A percentile compares a stretch with the other conserved stretches of the same genome.
phyloP scores from a whole-genome alignment of 805 yeast species.

The Debaryomyces tyrocola region DNA sequence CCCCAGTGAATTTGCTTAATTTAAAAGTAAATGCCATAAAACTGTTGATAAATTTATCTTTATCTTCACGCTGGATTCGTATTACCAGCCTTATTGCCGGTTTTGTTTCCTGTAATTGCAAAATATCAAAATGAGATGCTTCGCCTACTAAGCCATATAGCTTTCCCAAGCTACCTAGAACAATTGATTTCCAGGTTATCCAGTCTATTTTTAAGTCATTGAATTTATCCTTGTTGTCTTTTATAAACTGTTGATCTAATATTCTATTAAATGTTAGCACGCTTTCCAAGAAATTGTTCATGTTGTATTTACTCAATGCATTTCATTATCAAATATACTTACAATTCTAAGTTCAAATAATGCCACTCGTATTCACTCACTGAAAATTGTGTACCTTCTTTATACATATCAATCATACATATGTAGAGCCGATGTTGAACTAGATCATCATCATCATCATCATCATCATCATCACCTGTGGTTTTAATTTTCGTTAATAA shows the following conservation, averaged over 20 bases:
- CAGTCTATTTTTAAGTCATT: slow-evolving; percentile 21
- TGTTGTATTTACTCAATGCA: slow-evolving; percentile 3
- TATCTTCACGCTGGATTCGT: slow-evolving; percentile 30
- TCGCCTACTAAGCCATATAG: slow-evolving; percentile 37
- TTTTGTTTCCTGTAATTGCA: slow-evolving; percentile 13
- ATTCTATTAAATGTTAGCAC: slow-evolving; percentile 10
- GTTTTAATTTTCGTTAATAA: too few species aligned
- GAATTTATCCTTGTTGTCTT: slow-evolving; percentile 10
- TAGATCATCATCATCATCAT: too few species aligned
- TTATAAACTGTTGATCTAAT: slow-evolving; percentile 15
- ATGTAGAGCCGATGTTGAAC: background rate
- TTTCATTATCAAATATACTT: slow-evolving; percentile 9
- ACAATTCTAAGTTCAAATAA: slow-evolving; percentile 23
- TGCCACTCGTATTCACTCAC: slow-evolving; percentile 17
- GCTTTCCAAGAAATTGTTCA: background rate
- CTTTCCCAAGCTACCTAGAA: slow-evolving; percentile 21
- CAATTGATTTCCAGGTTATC: slow-evolving; percentile 32
- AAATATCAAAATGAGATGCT: slow-evolving; percentile 28
- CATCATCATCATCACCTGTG: too few species aligned
- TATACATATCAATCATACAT: background rate
- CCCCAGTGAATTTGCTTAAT: slow-evolving; percentile 24
- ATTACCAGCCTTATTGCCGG: slow-evolving; percentile 18
- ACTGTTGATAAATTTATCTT: slow-evolving; percentile 28
- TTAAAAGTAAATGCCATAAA: slow-evolving; percentile 30
- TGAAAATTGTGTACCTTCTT: background rate